A percentile compares a stretch with the other conserved stretches of the same genome.
These are phyloP conservation scores for Plasmodium billcollinsi DNA, from an alignment of 169 alveolate genomes.

Conservation along the genomic window DNA sequence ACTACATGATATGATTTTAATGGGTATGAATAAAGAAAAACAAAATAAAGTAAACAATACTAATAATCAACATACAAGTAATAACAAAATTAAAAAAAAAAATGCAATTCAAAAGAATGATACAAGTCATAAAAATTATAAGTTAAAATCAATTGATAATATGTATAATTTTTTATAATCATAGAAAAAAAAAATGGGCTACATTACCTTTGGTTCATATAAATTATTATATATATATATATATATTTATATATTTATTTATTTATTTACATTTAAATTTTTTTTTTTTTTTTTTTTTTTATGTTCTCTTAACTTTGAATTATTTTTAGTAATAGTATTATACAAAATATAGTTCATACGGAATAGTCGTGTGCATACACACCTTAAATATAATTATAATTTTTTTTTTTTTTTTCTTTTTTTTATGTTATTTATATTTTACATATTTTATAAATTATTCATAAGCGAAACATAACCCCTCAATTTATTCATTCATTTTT, in stretches of 20 bases:
- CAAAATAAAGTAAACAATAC: background rate
- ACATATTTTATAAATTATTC: too few relatives aligned
- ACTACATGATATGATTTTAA: conserved; percentile 26
- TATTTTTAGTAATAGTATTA: background rate
- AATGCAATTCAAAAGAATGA: conserved; percentile 1
- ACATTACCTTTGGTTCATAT: too few relatives aligned
- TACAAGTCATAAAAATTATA: background rate
- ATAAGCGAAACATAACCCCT: too few relatives aligned
- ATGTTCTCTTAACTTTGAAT: background rate
- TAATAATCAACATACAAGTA: background rate
- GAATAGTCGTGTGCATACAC: background rate
- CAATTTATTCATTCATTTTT: too few relatives aligned
- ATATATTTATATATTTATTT: too few relatives aligned
- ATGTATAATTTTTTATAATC: conserved; percentile 58
- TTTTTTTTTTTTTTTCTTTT: background rate
- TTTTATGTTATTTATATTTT: background rate
- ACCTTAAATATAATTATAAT: background rate
- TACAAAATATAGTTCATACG: background rate
- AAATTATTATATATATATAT: too few relatives aligned
- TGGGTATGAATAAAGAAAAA: conserved; percentile 46
- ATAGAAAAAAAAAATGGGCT: background rate
- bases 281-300: conserved; percentile 18
- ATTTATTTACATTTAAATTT: background rate
- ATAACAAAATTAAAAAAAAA: conserved; percentile 10
- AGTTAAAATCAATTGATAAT: conserved; percentile 40